Evolutionary conservation across 139 green algal genomes (phyloP), one percentile per base, ranked within the genome.

Genomic region (Chlorella sorokiniana): DNA sequence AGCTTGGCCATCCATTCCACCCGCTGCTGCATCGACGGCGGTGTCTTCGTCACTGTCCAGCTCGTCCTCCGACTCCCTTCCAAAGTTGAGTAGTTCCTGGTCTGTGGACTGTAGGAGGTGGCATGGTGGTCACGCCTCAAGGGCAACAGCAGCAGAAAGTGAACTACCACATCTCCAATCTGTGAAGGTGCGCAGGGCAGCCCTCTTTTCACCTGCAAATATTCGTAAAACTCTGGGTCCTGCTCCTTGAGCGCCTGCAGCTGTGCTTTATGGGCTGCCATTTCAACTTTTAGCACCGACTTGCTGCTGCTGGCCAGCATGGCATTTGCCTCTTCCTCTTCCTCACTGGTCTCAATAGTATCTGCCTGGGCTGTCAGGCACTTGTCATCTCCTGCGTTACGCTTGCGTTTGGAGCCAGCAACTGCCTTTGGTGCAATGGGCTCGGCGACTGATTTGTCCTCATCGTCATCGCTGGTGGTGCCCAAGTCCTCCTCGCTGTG

Each of bases 191-290:
- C 20, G 18, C 62, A 40, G 8, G 8, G 27, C 31, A 16, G 64
- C 64, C 29, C 64, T 22, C 14, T 9, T 25, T 61, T 3, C 78
- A 86, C 76, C 82, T 79, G 44, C 44, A 95, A 84, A 73, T 95
- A 97, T 22, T 91, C 86, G 81, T 96, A 99, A 86, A 99, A 99
- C 86, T 98, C 96, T 16, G 96, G 96, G 84, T 99, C 96, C 82
- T 89, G 88, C 85, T 93, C 81, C 79, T 92, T 92, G 84, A 95
- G 92, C 31, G 69, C 56, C 10, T n/a, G 61, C 18, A 65, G 23
- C 56, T 65, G 56, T 22, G 56, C 23, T 65, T 65, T 65, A 22
- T 65, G 56, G 29, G 56, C 16, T n/a, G 16, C 23, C 37, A 93
- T 84, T 79, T 94, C 92, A 18, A 74, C 76, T 38, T 82, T 72